Conservation (phyloP, 106 monocot species). For the Alisma plantagoaquatica region DNA sequence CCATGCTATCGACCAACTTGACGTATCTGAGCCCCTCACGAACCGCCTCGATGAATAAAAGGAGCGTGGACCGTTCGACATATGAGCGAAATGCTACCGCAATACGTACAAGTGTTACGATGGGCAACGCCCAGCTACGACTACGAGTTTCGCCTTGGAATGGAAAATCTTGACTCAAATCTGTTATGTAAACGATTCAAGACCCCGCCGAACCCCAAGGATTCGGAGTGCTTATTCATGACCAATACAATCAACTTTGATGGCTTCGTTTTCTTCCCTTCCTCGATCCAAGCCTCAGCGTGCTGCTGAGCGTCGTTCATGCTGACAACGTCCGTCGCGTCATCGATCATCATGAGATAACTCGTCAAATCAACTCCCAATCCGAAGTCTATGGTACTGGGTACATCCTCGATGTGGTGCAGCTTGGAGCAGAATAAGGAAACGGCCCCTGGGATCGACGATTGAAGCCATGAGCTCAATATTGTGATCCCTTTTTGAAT, state of each 20-base stretch:
- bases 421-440: not conserved
- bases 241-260: not conserved
- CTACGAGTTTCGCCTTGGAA: not conserved
- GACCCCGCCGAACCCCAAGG: not conserved
- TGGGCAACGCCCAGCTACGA: conserved; percentile 8
- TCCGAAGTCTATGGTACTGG: no score
- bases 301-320: conserved; percentile 3
- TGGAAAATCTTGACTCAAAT: no score
- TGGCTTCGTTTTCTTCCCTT: not conserved
- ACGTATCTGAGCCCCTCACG: conserved; percentile 5
- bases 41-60: not conserved
- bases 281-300: conserved; percentile 3
- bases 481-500: no score
- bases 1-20: conserved; percentile 1
- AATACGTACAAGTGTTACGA: conserved; percentile 6
- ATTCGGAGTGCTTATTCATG: not conserved
- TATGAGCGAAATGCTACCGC: not conserved
- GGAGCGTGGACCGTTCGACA: not conserved
- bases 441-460: no score
- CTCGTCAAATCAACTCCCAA: not conserved
- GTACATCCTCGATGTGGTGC: not conserved
- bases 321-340: not conserved
- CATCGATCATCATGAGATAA: not conserved
- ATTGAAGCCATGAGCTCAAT: no score
- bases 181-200: not conserved